Evolutionary conservation across 225 moss, liverwort and hornwort species (phyloP).

Genomic region (Lunularia cruciata): DNA sequence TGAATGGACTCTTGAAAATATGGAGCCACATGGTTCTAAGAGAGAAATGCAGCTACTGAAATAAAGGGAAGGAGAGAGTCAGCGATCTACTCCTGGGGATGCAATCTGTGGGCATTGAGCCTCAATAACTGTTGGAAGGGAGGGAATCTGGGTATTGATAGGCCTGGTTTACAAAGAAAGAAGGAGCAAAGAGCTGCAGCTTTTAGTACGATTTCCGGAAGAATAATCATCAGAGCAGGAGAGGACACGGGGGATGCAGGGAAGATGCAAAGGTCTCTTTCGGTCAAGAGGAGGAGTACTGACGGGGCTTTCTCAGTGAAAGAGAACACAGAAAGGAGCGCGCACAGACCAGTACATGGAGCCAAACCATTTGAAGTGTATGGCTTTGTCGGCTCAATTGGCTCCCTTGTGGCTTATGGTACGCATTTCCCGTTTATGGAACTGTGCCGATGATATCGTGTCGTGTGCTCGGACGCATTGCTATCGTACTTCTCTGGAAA

Average conservation of each 20-base stretch:
- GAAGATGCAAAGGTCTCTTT: conserved; percentile 22
- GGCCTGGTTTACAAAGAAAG: not conserved
- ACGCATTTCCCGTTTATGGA: not conserved
- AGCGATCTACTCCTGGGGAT: not conserved
- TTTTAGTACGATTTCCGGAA: not conserved
- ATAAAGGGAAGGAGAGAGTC: not conserved
- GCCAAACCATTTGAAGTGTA: conserved; percentile 96
- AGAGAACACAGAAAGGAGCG: conserved; percentile 11
- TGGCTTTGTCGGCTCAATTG: conserved; percentile 92
- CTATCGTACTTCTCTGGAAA: not conserved
- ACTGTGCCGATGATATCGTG: not conserved
- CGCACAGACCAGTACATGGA: conserved; percentile 38
- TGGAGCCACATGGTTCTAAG: not conserved
- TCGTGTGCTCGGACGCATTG: not conserved
- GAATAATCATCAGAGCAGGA: not conserved
- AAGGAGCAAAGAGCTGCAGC: not conserved
- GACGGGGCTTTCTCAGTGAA: conserved; percentile 15
- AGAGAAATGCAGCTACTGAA: not conserved
- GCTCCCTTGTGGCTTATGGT: conserved; percentile 71
- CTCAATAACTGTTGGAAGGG: not conserved
- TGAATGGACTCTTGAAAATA: not conserved
- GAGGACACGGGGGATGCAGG: not conserved
- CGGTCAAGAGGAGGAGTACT: conserved; percentile 27
- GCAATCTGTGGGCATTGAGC: not conserved
- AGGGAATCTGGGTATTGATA: not conserved